A percentile compares a stretch with the other conserved stretches of the same genome.
phyloP scores from a whole-genome alignment of 805 yeast species.

The Dipodascus geniculatus region DNA sequence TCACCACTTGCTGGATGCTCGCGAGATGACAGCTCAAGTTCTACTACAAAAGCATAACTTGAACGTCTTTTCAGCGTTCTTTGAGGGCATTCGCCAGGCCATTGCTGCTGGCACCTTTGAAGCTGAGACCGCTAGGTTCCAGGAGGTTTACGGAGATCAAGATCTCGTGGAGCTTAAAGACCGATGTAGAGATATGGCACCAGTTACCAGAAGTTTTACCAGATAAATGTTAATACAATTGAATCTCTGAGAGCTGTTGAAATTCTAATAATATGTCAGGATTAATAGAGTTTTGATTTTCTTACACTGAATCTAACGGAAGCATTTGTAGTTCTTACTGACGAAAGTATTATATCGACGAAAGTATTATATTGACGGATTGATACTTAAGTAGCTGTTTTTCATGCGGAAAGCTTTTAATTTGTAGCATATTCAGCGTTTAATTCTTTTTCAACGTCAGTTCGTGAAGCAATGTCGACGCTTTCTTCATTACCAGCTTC shows the following conservation, averaged over 20 bases:
- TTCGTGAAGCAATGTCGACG: too few species aligned
- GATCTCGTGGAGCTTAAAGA: neutral
- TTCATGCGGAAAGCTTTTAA: too few species aligned
- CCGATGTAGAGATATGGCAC: neutral
- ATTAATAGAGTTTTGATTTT: neutral
- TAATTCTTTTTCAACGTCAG: too few species aligned
- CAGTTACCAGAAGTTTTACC: neutral
- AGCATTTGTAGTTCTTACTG: too few species aligned
- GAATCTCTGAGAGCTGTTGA: too few species aligned
- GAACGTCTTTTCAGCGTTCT: constrained; percentile 19
- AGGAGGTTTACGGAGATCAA: constrained; percentile 14
- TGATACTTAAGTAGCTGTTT: too few species aligned
- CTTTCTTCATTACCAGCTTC: neutral
- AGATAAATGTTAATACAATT: neutral
- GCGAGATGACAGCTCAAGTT: constrained; percentile 34
- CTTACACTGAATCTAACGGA: neutral
- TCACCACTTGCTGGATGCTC: constrained; percentile 31
- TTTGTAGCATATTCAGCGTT: too few species aligned
- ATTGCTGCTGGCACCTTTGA: constrained; percentile 23
- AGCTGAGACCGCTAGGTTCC: constrained; percentile 11
- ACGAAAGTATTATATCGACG: too few species aligned
- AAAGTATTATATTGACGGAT: too few species aligned
- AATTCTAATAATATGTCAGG: too few species aligned
- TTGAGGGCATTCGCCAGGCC: constrained; percentile 22
- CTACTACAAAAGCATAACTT: constrained; percentile 30